Conservation (phyloP, 768 basidiomycete species). For the Mycena albidolilacea region DNA sequence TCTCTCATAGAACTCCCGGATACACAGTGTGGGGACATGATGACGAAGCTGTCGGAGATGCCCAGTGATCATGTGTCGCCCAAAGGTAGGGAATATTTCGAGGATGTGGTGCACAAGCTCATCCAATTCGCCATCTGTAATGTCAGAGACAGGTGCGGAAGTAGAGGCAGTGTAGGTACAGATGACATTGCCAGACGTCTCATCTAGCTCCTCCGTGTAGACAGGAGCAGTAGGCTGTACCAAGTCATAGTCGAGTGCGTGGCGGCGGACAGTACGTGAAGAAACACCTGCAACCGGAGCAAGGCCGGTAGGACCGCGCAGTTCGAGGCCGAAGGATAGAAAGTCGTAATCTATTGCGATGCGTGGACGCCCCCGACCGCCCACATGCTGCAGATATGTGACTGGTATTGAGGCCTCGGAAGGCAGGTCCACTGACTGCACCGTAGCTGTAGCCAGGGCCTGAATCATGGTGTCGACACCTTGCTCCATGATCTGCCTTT, state of each 20-base stretch:
- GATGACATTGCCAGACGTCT: conserved; percentile 37
- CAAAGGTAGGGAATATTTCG: too few relatives aligned
- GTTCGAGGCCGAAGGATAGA: too few relatives aligned
- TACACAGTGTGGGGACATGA: too few relatives aligned
- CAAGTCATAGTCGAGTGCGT: conserved; percentile 43
- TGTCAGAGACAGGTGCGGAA: too few relatives aligned
- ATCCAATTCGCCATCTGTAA: too few relatives aligned
- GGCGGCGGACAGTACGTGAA: conserved; percentile 44
- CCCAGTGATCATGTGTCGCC: too few relatives aligned
- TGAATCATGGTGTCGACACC: conserved; percentile 32
- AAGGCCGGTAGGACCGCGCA: conserved; percentile 31
- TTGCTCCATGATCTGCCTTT: conserved; percentile 32
- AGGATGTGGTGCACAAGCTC: too few relatives aligned
- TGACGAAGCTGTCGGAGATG: too few relatives aligned
- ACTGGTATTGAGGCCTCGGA: not conserved
- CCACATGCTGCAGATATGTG: not conserved
- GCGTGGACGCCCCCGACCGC: conserved; percentile 26
- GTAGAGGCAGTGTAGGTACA: conserved; percentile 35
- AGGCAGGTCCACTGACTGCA: conserved; percentile 29
- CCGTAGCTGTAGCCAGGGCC: conserved; percentile 24
- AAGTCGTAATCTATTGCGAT: too few relatives aligned
- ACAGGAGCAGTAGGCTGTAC: too few relatives aligned
- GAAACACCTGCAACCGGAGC: conserved; percentile 40
- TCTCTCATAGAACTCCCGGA: too few relatives aligned
- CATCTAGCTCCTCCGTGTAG: too few relatives aligned